Conservation (phyloP, 176 grass and related monocot genomes). For the Dactylis glomerata region DNA sequence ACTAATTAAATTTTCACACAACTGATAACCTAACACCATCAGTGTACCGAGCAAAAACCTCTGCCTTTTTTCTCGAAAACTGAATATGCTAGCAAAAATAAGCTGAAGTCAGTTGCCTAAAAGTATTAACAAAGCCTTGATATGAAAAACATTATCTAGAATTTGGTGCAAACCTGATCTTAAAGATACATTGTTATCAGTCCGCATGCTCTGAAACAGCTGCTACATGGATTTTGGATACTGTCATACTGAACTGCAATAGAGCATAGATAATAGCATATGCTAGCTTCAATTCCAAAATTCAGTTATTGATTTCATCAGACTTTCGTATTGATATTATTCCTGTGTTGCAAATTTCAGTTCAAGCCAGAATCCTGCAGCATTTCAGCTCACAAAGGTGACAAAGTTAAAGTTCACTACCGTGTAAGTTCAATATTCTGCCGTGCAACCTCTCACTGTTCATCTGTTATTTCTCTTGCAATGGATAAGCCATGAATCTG, state of each 20-base stretch:
- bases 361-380: constrained; percentile 81
- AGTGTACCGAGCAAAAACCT: background rate
- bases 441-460: background rate
- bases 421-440: constrained; percentile 59
- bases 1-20: background rate
- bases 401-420: constrained; percentile 96
- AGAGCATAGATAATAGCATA: background rate
- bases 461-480: background rate
- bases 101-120: background rate
- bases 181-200: background rate
- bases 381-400: constrained; percentile 97
- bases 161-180: background rate
- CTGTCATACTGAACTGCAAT: background rate
- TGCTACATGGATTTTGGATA: background rate
- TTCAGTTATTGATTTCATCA: background rate
- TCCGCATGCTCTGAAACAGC: background rate
- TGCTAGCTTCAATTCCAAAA: background rate
- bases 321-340: constrained; percentile 3
- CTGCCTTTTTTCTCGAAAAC: background rate
- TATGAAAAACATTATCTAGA: background rate
- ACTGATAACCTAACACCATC: background rate
- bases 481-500: background rate
- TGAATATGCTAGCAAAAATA: background rate
- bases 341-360: constrained; percentile 37
- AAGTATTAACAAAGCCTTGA: background rate